Conservation (phyloP, 2,329 filamentous ascomycete species). For the Zarea fungicola region DNA sequence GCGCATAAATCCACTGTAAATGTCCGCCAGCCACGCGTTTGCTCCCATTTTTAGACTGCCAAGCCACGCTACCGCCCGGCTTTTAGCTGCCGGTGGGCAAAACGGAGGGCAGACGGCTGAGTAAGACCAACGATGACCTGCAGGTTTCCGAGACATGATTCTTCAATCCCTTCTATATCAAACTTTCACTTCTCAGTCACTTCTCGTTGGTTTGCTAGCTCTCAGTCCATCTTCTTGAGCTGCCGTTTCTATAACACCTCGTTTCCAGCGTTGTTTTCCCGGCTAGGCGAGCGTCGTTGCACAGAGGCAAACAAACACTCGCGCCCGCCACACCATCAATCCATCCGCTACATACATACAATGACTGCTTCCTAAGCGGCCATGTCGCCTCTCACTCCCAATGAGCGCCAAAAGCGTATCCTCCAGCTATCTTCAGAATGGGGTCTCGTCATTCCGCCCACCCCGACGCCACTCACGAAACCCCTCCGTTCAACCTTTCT, state of each 20-base stretch:
- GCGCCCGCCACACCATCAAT: too few relatives aligned
- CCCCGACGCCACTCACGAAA: constrained; percentile 34
- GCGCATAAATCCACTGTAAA: too few relatives aligned
- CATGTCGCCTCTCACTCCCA: constrained; percentile 18
- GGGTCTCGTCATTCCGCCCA: constrained; percentile 38
- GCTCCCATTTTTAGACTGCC: constrained; percentile 8
- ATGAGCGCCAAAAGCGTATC: constrained; percentile 43
- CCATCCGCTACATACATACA: too few relatives aligned
- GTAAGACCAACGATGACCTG: constrained; percentile 4
- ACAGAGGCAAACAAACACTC: too few relatives aligned
- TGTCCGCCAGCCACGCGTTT: constrained; percentile 8
- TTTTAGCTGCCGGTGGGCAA: not conserved
- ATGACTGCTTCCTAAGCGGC: constrained; percentile 2
- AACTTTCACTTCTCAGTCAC: not conserved
- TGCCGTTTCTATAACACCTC: too few relatives aligned
- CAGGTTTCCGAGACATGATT: not conserved
- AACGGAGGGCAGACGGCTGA: too few relatives aligned
- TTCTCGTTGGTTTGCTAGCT: not conserved
- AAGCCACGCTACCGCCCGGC: not conserved
- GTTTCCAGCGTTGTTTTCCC: too few relatives aligned
- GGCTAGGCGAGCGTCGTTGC: too few relatives aligned
- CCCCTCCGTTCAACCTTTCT: constrained; percentile 40
- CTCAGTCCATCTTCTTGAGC: not conserved
- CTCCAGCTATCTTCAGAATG: constrained; percentile 46
- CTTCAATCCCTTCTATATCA: constrained; percentile 7